Evolutionary conservation across 441 rosid species (phyloP), one percentile per base, ranked within the genome.

Genomic region (Adansonia gregorii): DNA sequence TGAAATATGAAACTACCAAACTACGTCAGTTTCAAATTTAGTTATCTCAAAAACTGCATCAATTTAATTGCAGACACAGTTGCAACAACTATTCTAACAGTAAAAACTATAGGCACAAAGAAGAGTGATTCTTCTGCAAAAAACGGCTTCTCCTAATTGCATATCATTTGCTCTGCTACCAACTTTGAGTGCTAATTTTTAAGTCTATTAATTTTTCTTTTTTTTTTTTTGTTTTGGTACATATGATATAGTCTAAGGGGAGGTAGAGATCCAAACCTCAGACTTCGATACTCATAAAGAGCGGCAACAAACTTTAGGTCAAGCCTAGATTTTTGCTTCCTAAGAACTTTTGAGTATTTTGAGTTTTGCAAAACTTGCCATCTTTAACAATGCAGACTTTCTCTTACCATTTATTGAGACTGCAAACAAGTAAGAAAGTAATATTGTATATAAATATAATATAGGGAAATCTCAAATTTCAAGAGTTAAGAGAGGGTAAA

Each of bases 381-480:
- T 70, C 59, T 24, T 24, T 24, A 24, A 14, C 22, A 24, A 70
- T 27, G 45, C 73, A 69, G 39, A 69, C 45, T 49, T 14, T 14
- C 6, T 70, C 39, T 65, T 66, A n/a, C 51, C 51, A 66, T 8
- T 66, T 66, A 66, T 2, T 17, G 27, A 39, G 69, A 41, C 67
- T 31, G 43, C 9, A 63, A 63, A 14, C n/a, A 15, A 15, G 17
- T 15, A 60, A 60, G 65, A 60, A 60, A 60, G 41, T 24, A 12
- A 60, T 4, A 24, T 4, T 11, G 2, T 2, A 59, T 9, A 59
- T 0, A 59, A 59, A 59, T 4, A 22, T 61, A 24, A 61, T 12
- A 24, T 2, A 61, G 3, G 8, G 41, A 65, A 65, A 65, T 41
- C 24, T 39, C 49, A 65, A 65, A 39, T 41, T 12, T 41, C 51